Evolutionary conservation across 1,284 basidiomycete genomes (phyloP).

Genomic region (Farysia itapuensis): DNA sequence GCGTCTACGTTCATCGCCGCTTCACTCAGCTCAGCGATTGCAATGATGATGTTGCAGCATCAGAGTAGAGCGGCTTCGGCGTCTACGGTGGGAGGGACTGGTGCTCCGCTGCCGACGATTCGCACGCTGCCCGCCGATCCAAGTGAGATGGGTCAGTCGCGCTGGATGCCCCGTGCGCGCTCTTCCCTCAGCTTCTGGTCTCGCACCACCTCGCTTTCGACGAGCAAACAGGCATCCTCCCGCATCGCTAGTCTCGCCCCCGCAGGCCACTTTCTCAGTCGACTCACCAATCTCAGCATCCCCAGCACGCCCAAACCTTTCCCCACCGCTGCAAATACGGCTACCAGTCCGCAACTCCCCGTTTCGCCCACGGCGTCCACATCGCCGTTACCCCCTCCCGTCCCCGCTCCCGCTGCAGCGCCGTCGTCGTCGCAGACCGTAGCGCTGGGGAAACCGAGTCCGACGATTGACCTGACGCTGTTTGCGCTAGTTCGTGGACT

Average conservation of each 20-base stretch:
- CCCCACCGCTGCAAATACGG: background rate
- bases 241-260: constrained; percentile 46
- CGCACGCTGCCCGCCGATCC: background rate
- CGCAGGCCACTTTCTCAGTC: constrained; percentile 43
- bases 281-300: constrained; percentile 42
- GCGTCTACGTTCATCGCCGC: constrained; percentile 41
- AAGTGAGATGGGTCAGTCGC: background rate
- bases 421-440: background rate
- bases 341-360: background rate
- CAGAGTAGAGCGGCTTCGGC: constrained; percentile 5
- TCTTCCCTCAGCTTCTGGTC: constrained; percentile 12
- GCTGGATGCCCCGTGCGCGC: constrained; percentile 24
- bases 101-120: background rate
- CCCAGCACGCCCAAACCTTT: constrained; percentile 12
- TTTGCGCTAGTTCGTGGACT: constrained; percentile 60
- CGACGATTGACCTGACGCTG: constrained; percentile 61
- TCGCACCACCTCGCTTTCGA: no score
- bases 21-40: constrained; percentile 24
- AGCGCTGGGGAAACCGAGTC: constrained; percentile 36
- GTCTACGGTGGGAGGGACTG: background rate
- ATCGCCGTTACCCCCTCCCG: background rate
- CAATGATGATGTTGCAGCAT: constrained; percentile 39
- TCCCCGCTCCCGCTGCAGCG: background rate
- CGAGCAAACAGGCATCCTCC: background rate
- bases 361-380: constrained; percentile 7